phyloP scores from a whole-genome alignment of 2,329 filamentous ascomycete species.

The Fusarium heterosporum region DNA sequence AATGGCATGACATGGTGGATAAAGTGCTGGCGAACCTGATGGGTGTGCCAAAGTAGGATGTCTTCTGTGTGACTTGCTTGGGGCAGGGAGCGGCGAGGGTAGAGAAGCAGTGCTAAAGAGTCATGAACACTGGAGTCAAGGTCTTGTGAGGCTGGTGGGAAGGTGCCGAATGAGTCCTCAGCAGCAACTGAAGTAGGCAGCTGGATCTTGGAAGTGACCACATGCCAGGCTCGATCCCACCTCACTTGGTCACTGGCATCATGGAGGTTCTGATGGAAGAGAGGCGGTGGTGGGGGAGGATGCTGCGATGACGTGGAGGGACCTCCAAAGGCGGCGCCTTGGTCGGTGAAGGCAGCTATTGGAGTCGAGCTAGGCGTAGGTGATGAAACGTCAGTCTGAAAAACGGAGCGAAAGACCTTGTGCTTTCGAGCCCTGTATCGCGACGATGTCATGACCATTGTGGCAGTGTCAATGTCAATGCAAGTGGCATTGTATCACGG shows the following conservation, averaged over 20 bases:
- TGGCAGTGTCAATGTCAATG: conserved; percentile 25
- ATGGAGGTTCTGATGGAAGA: conserved; percentile 40
- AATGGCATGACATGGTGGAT: conserved; percentile 68
- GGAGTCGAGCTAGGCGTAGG: conserved; percentile 57
- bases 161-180: conserved; percentile 65
- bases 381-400: conserved; percentile 63
- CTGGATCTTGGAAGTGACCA: conserved; percentile 67
- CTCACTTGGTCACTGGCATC: conserved; percentile 62
- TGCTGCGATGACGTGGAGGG: conserved; percentile 46
- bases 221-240: conserved; percentile 72
- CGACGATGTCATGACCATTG: conserved; percentile 53
- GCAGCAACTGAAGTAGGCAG: conserved; percentile 66
- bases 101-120: conserved; percentile 65
- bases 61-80: conserved; percentile 65
- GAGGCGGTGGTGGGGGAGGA: conserved; percentile 39
- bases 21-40: conserved; percentile 71
- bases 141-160: conserved; percentile 58
- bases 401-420: conserved; percentile 67
- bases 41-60: conserved; percentile 69
- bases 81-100: conserved; percentile 60
- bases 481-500: neutral
- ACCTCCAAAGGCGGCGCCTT: conserved; percentile 61
- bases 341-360: conserved; percentile 53
- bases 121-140: conserved; percentile 61
- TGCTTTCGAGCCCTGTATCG: conserved; percentile 61